Base-by-base conservation (phyloP, 106 monocot species). In the Cymbidium sinense region DNA sequence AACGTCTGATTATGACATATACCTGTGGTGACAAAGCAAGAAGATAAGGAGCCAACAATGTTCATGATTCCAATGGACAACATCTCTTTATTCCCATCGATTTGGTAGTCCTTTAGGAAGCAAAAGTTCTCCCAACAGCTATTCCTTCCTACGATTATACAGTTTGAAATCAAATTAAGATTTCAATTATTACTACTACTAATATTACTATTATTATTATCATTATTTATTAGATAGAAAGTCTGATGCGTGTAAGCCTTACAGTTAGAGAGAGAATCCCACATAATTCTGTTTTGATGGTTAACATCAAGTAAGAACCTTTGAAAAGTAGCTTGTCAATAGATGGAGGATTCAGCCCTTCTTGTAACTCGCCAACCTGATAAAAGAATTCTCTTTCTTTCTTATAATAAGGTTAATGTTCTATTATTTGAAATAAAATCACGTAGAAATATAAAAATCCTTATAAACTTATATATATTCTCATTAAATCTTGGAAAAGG, bases 341-440 rank as follows among this genome's bases (percentile, higher is more conserved):
- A 75, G 95, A 95, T 64, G 89, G 93, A 79, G 93, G 93, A 73
- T 96, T 96, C 78, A 93, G 74, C 67, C 96, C 96, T 80, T 83
- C 58, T 44, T 87, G 77, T 72, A 96, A 58, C 74, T 83, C 81
- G 25, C 96, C 96, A 86, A 96, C 93, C 96, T 93, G 81, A 64
- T 47, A 20, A 25, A 15, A 50, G 35, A 36, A 65, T 0, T 64
- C 6, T 58, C 3, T 20, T 33, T 20, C 28, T 20, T 31, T 20
- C 13, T 20, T n/a, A n/a, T 28, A 62, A 75, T 39, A 43, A 35
- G 0, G 3, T 19, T 70, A 39, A 55, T 1, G 11, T 17, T 70
- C 27, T 41, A 34, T 52, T 29, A 50, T 71, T 43, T 20, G 69
- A 4, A 69, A 29, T 0, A 71, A 71, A 37, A 35, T 70, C 34